Evolutionary conservation across 345 rosid species (phyloP).

Genomic region (Bretschneidera sinensis): DNA sequence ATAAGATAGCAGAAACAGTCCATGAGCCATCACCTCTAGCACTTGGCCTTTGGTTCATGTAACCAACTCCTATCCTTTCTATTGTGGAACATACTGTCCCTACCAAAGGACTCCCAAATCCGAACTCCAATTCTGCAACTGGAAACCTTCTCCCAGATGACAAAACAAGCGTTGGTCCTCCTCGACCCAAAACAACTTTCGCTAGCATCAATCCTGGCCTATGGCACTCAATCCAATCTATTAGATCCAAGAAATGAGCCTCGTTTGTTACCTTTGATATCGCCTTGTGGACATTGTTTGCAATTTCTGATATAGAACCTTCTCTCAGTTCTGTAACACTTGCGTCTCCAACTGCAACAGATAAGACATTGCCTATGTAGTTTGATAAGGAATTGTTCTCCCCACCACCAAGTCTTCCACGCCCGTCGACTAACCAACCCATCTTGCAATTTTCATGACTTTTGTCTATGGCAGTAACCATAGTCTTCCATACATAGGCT

Average conservation of each 20-base stretch:
- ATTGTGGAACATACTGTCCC: conserved; percentile 58
- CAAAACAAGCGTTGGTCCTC: conserved; percentile 64
- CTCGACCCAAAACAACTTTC: conserved; percentile 52
- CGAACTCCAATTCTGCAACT: conserved; percentile 67
- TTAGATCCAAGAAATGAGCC: conserved; percentile 67
- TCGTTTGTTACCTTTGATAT: conserved; percentile 50
- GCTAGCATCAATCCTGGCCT: conserved; percentile 83
- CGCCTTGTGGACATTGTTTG: conserved; percentile 48
- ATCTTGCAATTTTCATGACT: conserved; percentile 56
- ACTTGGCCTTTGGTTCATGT: conserved; percentile 77
- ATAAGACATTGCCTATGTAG: conserved; percentile 74
- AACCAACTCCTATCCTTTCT: conserved; percentile 66
- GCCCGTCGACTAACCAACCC: conserved; percentile 90
- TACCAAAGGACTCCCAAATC: conserved; percentile 63
- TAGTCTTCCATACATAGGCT: conserved; percentile 71
- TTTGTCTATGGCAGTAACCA: conserved; percentile 46
- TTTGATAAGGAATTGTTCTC: conserved; percentile 31
- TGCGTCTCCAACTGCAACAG: conserved; percentile 64
- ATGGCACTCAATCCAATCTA: conserved; percentile 83
- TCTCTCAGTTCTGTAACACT: conserved; percentile 39
- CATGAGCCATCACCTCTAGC: conserved; percentile 69
- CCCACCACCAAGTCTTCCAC: conserved; percentile 36
- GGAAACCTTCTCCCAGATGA: conserved; percentile 75
- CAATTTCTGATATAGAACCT: conserved; percentile 49
- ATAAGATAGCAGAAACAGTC: conserved; percentile 65